A percentile compares a stretch with the other conserved stretches of the same genome.
Conservation (phyloP, 1,284 basidiomycete species). For the Pseudozyma flocculosa region DNA sequence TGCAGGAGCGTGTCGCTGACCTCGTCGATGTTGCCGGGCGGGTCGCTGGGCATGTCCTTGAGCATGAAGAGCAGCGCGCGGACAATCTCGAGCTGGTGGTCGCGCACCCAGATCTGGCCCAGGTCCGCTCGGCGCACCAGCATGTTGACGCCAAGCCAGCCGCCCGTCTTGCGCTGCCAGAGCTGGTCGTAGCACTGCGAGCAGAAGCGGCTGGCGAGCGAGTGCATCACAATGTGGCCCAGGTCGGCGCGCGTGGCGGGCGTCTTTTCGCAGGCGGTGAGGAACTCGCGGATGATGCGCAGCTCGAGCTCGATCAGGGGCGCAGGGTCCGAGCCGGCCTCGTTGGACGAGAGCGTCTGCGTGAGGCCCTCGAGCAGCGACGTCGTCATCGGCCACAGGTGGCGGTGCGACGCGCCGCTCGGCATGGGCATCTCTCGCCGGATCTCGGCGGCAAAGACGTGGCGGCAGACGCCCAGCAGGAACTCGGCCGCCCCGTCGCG, state of each 20-base stretch:
- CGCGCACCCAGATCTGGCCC: constrained; percentile 71
- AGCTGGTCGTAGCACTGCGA: constrained; percentile 56
- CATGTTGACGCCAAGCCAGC: constrained; percentile 55
- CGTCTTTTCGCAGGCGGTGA: constrained; percentile 35
- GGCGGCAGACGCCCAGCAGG: constrained; percentile 69
- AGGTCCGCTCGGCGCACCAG: constrained; percentile 62
- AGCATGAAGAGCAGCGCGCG: constrained; percentile 88
- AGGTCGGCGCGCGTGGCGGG: constrained; percentile 46
- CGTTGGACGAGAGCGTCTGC: constrained; percentile 39
- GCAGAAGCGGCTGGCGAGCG: constrained; percentile 53
- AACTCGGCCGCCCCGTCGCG: constrained; percentile 70
- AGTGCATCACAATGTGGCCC: constrained; percentile 51
- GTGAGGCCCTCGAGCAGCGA: constrained; percentile 52
- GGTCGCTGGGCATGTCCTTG: constrained; percentile 91
- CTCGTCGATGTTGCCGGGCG: constrained; percentile 77
- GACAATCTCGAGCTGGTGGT: constrained; percentile 86
- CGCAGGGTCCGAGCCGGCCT: constrained; percentile 53
- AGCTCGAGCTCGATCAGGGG: constrained; percentile 44
- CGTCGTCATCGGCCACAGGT: constrained; percentile 64
- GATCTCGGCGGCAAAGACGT: constrained; percentile 65
- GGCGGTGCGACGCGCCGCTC: constrained; percentile 62
- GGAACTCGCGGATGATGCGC: constrained; percentile 44
- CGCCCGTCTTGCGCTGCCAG: constrained; percentile 57
- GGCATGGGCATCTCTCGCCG: constrained; percentile 58
- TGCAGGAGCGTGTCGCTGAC: constrained; percentile 77